Evolutionary conservation across 148 eudicot genomes (phyloP), one percentile per base, ranked within the genome.

Genomic region (Vaccinium darrowii): DNA sequence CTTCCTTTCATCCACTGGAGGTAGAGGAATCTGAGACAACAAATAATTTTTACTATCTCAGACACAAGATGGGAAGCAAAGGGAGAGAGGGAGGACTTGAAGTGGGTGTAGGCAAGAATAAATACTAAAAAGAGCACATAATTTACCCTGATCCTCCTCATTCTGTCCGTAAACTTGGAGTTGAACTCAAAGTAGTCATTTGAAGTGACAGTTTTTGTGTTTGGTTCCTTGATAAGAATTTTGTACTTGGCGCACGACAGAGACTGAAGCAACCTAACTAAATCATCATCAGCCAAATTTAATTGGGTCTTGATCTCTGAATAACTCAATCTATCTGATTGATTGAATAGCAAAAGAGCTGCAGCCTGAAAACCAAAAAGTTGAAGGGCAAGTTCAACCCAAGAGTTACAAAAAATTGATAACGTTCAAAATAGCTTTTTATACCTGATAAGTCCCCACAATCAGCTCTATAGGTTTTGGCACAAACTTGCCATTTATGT

Each of bases 171-270:
- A 54, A 87, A 87, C 85, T 85, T 79, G 50, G 84, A 49, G 69
- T 88, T 88, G 81, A 88, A 88, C 71, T 83, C 86, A 51, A 88
- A 88, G 54, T 18, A 21, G 65, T 88, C 90, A 39, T 75, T 43
- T 67, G 58, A 27, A 76, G 82, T 62, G 7, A 86, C 86, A 52
- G 86, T 57, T 77, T 72, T 80, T 5, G 84, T 75, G 51, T 33
- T 30, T 8, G 90, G 90, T 84, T 83, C 86, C 84, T 88, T 88
- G 13, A 5, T 83, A 15, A 88, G 76, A 83, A 88, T 88, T 78
- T 88, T 85, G 84, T 88, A 80, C 83, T 88, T 88, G 86, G 86
- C 86, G 65, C 89, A 88, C 5, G 89, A 85, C 10, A 88, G 86
- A 6, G 87, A 85, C n/a, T 83, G 86, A 11, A 88, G 87, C 77